These are phyloP conservation scores for Hypholoma fasciculare DNA, from an alignment of 768 basidiomycete genomes.

Conservation along the genomic window DNA sequence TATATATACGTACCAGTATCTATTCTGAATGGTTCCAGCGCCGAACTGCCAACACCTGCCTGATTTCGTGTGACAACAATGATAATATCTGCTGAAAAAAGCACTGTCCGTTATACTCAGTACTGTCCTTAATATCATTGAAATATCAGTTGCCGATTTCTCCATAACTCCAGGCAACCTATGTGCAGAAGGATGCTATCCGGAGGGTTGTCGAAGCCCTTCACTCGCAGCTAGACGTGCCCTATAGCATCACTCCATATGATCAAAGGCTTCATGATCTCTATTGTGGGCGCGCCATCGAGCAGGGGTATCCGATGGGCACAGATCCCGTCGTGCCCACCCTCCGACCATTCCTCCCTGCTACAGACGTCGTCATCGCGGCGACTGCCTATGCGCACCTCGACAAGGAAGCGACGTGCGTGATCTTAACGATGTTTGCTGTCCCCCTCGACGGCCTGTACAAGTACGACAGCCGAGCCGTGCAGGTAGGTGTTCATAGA, in stretches of 20 bases:
- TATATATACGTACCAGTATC: too few relatives aligned
- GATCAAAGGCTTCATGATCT: slow-evolving; percentile 1
- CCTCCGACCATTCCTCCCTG: slow-evolving; percentile 22
- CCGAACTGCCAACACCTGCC: too few relatives aligned
- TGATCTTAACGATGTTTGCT: slow-evolving; percentile 36
- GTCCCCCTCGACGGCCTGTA: slow-evolving; percentile 35
- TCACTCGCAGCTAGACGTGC: neutral
- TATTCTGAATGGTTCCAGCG: too few relatives aligned
- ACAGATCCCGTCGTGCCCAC: neutral
- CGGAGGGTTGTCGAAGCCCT: neutral
- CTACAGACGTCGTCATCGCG: slow-evolving; percentile 29
- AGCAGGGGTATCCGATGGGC: slow-evolving; percentile 2
- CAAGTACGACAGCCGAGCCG: slow-evolving; percentile 20
- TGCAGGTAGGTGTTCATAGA: slow-evolving; percentile 33
- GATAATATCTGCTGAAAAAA: too few relatives aligned
- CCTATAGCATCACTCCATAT: slow-evolving; percentile 1
- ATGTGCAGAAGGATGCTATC: neutral
- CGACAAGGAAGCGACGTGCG: slow-evolving; percentile 22
- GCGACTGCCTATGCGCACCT: slow-evolving; percentile 29
- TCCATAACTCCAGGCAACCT: too few relatives aligned
- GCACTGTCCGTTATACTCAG: too few relatives aligned
- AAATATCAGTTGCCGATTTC: too few relatives aligned
- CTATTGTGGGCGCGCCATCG: neutral
- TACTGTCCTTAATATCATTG: too few relatives aligned
- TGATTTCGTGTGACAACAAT: too few relatives aligned